Evolutionary conservation across 352 stramenopile genomes (phyloP), one percentile per base, ranked within the genome.

Genomic region (Globisporangium paroecandrum): DNA sequence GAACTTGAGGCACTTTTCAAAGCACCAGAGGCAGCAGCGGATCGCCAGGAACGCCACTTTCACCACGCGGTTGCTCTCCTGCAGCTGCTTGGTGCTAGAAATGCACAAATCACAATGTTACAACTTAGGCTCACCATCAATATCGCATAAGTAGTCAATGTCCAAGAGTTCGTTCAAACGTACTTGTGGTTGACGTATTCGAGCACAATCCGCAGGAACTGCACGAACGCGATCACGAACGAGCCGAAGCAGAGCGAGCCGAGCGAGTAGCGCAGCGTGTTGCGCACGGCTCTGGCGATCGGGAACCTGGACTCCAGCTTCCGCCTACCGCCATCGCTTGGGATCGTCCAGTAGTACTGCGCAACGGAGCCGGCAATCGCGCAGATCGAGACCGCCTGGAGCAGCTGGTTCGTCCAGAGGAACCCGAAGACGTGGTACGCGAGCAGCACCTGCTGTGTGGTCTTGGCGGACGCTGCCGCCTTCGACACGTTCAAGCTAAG

Each of bases 1-100:
- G 70, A 99, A 99, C 71, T 98, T 98, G 73, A 99, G 90, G 69
- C 93, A 98, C 69, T 98, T 98, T 61, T 97, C 87, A 56, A 97
- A 89, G 77, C 96, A 99, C 87, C 93, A 99, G 58, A 99, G 81
- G 73, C 89, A 98, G 91, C 98, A 86, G 79, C 88, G 76, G 27
- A 93, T 69, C 4, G 68, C 68, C 53, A 93, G 27, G 29, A 97
- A 87, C 10, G 97, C 76, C 66, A 97, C 89, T 56, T 90, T 95
- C 55, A 97, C 79, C 8, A 91, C 60, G 9, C 83, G 71, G 49
- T 95, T 98, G 32, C 29, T 66, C 58, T 90, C 58, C 54, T 95
- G 88, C 8, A 94, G 74, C 51, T 94, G 72, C 46, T 88, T 88
- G 5, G 92, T 89, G 53, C 70, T 98, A 29, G 12, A 47, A 47